Percentiles rank a stretch among this genome's conserved stretches.
These are phyloP conservation scores for Beverwykella pulmonaria DNA, from an alignment of 495 filamentous ascomycete genomes.

Conservation along the genomic window DNA sequence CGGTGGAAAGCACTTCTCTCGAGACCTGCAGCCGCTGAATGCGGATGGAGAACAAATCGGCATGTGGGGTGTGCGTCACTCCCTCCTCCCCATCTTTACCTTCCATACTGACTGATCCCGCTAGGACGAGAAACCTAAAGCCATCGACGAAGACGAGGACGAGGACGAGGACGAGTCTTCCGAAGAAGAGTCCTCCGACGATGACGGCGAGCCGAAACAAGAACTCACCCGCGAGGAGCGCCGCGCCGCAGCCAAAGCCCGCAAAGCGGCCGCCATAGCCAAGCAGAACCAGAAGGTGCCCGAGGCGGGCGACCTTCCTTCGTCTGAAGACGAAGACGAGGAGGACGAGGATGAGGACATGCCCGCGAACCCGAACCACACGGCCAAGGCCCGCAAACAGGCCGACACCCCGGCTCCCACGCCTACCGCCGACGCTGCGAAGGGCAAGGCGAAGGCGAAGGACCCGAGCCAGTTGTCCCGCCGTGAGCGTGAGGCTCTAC, in stretches of 20 bases:
- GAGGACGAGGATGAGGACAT: slow-evolving; percentile 63
- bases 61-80: slow-evolving; percentile 71
- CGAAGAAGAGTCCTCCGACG: slow-evolving; percentile 37
- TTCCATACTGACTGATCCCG: slow-evolving; percentile 15
- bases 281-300: slow-evolving; percentile 63
- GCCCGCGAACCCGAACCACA: slow-evolving; percentile 90
- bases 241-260: slow-evolving; percentile 82
- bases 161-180: slow-evolving; percentile 53
- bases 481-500: slow-evolving; percentile 83
- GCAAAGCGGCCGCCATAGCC: slow-evolving; percentile 85
- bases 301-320: slow-evolving; percentile 81
- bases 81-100: slow-evolving; percentile 1
- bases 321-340: slow-evolving; percentile 62
- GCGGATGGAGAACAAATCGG: slow-evolving; percentile 75
- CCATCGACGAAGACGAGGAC: slow-evolving; percentile 45
- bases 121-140: slow-evolving; percentile 54
- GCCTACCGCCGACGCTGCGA: slow-evolving; percentile 41
- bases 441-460: slow-evolving; percentile 39
- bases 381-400: slow-evolving; percentile 67
- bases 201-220: slow-evolving; percentile 44
- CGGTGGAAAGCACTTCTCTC: slow-evolving; percentile 95
- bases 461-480: slow-evolving; percentile 66
- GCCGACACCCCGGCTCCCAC: slow-evolving; percentile 55
- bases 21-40: slow-evolving; percentile 81
- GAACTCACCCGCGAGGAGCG: slow-evolving; percentile 84